Evolutionary conservation across 2,329 filamentous ascomycete genomes (phyloP).

Genomic region (Berkeleyomyces rouxiae): DNA sequence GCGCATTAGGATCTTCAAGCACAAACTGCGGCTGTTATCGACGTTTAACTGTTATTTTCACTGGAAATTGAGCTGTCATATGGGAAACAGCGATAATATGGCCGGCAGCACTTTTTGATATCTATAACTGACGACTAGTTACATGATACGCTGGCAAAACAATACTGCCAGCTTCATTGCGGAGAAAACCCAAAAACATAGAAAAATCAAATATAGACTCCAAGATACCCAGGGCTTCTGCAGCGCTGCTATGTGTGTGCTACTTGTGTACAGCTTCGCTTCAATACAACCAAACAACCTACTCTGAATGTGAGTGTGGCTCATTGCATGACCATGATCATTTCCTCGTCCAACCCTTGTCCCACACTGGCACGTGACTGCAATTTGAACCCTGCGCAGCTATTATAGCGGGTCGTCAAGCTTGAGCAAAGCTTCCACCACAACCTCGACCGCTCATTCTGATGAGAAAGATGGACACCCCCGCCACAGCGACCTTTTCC

Average conservation of each 20-base stretch:
- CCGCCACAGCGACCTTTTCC: neutral
- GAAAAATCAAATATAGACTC: constrained; percentile 10
- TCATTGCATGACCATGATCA: too few species aligned
- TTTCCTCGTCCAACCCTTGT: neutral
- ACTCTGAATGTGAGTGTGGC: too few species aligned
- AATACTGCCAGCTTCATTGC: neutral
- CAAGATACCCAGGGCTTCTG: constrained; percentile 8
- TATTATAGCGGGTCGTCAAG: neutral
- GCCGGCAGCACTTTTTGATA: neutral
- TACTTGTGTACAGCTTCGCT: neutral
- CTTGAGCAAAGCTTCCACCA: neutral
- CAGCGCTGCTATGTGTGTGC: neutral
- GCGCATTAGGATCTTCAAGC: neutral
- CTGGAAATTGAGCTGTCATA: neutral
- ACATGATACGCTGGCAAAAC: neutral
- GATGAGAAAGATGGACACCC: neutral
- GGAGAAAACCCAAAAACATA: constrained; percentile 11
- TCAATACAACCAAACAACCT: neutral
- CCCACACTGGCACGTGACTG: neutral
- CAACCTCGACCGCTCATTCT: neutral
- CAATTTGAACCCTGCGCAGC: neutral
- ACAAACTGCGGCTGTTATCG: neutral
- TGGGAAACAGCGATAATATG: neutral
- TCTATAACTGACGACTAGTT: neutral
- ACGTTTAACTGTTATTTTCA: neutral